Evolutionary conservation across 2,329 filamentous ascomycete species (phyloP), one percentile per base, ranked within the genome.

Genomic region (Penicillium sp.): DNA sequence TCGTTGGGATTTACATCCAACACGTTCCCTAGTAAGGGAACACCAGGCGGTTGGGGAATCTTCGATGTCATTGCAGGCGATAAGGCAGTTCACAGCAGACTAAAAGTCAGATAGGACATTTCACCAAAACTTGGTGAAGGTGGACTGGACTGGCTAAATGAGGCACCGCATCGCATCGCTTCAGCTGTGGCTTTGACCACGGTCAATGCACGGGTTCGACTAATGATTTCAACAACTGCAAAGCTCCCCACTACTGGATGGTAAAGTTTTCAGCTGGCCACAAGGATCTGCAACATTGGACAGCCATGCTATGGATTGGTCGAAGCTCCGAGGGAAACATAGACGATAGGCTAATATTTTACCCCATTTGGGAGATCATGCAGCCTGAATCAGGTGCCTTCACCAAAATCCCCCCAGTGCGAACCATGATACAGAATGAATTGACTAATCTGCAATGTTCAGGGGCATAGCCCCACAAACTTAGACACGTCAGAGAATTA

Each of bases 1-100:
- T 84, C 80, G 54, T 68, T 77, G 1, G 79, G 73, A 59, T 81
- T 73, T 48, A 84, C 61, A 57, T 82, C 77, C 43, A 80, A 76
- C 49, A 84, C 64, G 58, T 85, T 85, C 3, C 82, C 82, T 16
- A 84, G 61, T 13, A 84, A 58, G 3, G 81, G 81, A 29, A 82
- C 66, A 5, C 80, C 80, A 1, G 75, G 77, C 5, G 82, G 82
- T 55, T 77, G 74, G 10, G 82, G 82, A 48, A 84, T 84, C 19
- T 50, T 8, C 7, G 45, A 47, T 47, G 45, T 7, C 45, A 47
- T 47, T 11, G 10, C 5, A 14, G 19, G 39, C 19, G 19, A 22
- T 14, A 11, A 11, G 19, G 11, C 3, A 22, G 5, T 21, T 41
- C 39, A 41, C 37, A 10, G 14, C 10, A 19, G 39, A 41, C 9